Base-by-base conservation (phyloP, 2,329 filamentous ascomycete species). In the Xylariaceae sp. region DNA sequence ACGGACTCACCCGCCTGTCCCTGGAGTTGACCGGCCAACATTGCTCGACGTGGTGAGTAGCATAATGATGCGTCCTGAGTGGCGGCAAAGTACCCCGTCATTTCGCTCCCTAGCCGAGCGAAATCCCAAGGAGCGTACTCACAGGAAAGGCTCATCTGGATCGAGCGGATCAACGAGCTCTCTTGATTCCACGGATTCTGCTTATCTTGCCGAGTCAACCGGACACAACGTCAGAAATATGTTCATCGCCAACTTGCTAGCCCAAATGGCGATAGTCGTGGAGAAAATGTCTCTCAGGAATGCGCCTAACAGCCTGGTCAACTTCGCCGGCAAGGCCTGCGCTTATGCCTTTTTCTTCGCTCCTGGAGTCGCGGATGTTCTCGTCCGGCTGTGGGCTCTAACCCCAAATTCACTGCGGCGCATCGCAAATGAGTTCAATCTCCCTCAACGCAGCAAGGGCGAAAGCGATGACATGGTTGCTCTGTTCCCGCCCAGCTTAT, bases 301-400 rank as follows among this genome's bases (percentile, higher is more conserved):
- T 54, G 76, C 76, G 3, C 80, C 81, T 1, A 64, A 76, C 18
- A 87, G 83, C 62, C 70, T 91, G 54, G 88, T 96, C 54, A 87
- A 87, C 29, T 96, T 96, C 68, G 90, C 89, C 50, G 92, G 89
- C 55, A 95, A 94, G 71, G 89, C 90, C 3, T 92, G 88, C 65
- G 91, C 92, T 1, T 96, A 95, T 70, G 91, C 89, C 29, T 96
- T 95, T 71, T 94, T 92, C 72, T 96, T 95, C 65, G 92, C 89
- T 26, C 89, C 90, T 0, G 89, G 89, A 4, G 82, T 95, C 51
- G 87, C 89, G 7, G 90, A 95, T 65, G 82, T 95, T 47, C 76
- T 96, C 46, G 82, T 92, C 22, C 83, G 90, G 15, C 74, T 96
- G 5, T 96, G 92, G 91, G 83, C 82, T 36, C 77, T 89, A 18